These are phyloP conservation scores for Hanseniaspora gamundiae DNA, from an alignment of 1,139 yeast species.

Conservation along the genomic window DNA sequence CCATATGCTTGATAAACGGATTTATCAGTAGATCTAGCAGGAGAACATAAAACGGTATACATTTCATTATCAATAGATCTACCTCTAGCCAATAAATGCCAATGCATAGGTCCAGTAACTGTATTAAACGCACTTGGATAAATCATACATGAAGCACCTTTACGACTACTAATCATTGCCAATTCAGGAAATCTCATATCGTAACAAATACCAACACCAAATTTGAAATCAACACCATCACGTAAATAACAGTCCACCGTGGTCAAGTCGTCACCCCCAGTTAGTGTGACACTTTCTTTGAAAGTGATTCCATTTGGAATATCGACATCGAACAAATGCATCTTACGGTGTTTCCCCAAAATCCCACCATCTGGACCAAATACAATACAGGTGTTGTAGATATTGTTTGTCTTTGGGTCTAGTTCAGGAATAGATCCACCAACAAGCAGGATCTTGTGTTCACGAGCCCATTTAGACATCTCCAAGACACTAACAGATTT, in stretches of 20 bases:
- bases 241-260: conserved; percentile 43
- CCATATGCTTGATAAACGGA: conserved; percentile 85
- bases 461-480: conserved; percentile 50
- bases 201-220: conserved; percentile 87
- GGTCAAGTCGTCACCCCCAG: conserved; percentile 74
- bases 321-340: conserved; percentile 81
- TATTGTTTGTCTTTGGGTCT: conserved; percentile 38
- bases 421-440: conserved; percentile 91
- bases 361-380: conserved; percentile 60
- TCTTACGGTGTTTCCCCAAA: conserved; percentile 79
- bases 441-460: conserved; percentile 47
- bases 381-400: conserved; percentile 75
- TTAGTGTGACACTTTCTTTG: conserved; percentile 63
- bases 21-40: conserved; percentile 59
- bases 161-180: conserved; percentile 68
- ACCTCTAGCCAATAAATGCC: conserved; percentile 78
- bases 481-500: conserved; percentile 39
- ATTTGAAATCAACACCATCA: conserved; percentile 12
- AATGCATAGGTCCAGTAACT: conserved; percentile 89
- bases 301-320: conserved; percentile 83
- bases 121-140: conserved; percentile 96
- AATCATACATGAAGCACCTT: conserved; percentile 73
- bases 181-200: conserved; percentile 88
- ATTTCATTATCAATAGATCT: conserved; percentile 86
- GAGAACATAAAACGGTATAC: conserved; percentile 72